Conservation (phyloP, 148 eudicot species). For the Tetragonia tetragonoides region DNA sequence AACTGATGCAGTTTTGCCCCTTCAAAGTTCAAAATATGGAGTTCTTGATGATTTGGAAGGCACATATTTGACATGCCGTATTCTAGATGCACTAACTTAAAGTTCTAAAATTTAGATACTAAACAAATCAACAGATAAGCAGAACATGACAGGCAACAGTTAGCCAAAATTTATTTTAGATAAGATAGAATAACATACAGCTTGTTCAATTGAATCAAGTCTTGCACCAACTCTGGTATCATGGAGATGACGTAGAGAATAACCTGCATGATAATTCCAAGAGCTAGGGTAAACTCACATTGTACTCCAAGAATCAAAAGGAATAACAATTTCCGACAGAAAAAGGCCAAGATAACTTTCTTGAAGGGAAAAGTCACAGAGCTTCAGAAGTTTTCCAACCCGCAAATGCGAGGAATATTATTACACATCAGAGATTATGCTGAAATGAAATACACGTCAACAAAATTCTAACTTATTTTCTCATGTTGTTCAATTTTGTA, state of each 20-base stretch:
- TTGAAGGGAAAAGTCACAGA: background rate
- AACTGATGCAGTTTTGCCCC: background rate
- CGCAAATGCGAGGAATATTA: background rate
- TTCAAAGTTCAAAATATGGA: background rate
- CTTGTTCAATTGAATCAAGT: slow-evolving; percentile 81
- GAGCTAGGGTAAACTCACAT: background rate
- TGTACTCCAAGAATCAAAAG: slow-evolving; percentile 4
- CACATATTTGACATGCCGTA: background rate
- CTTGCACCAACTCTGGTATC: slow-evolving; percentile 66
- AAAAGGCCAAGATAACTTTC: background rate
- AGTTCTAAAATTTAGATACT: background rate
- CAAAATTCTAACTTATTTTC: background rate
- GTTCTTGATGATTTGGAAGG: background rate
- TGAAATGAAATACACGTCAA: background rate
- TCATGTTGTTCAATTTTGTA: background rate
- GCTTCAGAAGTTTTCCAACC: background rate
- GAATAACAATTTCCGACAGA: background rate
- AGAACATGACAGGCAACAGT: background rate
- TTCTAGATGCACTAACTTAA: background rate
- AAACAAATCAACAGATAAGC: background rate
- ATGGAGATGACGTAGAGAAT: slow-evolving; percentile 79
- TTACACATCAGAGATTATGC: background rate
- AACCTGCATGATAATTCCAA: slow-evolving; percentile 56
- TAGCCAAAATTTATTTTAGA: background rate
- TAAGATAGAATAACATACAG: slow-evolving; percentile 43